phyloP scores from a whole-genome alignment of 257 asterid genomes.

The Solanum arcanum region DNA sequence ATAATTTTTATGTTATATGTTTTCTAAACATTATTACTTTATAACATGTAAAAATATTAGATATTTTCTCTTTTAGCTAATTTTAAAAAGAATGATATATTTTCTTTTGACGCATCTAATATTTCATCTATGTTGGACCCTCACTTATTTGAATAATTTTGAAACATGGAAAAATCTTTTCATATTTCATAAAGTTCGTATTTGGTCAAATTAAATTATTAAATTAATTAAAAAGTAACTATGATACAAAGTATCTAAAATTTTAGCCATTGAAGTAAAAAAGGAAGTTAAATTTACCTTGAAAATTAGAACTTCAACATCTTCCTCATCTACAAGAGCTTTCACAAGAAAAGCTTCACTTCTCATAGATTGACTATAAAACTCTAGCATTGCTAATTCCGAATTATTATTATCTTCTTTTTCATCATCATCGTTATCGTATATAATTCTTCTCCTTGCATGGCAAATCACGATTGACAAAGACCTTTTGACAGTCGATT shows the following conservation, averaged over 20 bases:
- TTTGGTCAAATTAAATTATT: neutral
- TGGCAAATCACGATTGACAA: neutral
- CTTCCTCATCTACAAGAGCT: constrained; percentile 39
- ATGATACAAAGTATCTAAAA: neutral
- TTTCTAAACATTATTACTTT: neutral
- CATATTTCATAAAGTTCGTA: neutral
- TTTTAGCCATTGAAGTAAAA: neutral
- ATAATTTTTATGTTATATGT: too few species aligned
- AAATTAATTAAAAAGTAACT: neutral
- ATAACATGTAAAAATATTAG: too few species aligned
- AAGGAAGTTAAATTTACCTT: constrained; percentile 9
- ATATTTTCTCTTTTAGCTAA: too few species aligned
- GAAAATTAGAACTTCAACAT: constrained; percentile 45
- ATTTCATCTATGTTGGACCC: neutral
- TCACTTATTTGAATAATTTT: neutral
- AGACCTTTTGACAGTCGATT: neutral
- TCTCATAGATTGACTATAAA: constrained; percentile 30
- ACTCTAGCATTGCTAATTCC: constrained; percentile 50
- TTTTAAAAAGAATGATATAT: too few species aligned
- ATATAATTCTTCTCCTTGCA: constrained; percentile 37
- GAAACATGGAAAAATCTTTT: neutral
- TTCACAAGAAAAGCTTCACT: constrained; percentile 53
- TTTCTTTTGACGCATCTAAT: neutral
- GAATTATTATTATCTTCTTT: constrained; percentile 33
- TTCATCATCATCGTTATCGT: constrained; percentile 6